Evolutionary conservation across 345 rosid species (phyloP).

Genomic region (Limnanthes douglasii): DNA sequence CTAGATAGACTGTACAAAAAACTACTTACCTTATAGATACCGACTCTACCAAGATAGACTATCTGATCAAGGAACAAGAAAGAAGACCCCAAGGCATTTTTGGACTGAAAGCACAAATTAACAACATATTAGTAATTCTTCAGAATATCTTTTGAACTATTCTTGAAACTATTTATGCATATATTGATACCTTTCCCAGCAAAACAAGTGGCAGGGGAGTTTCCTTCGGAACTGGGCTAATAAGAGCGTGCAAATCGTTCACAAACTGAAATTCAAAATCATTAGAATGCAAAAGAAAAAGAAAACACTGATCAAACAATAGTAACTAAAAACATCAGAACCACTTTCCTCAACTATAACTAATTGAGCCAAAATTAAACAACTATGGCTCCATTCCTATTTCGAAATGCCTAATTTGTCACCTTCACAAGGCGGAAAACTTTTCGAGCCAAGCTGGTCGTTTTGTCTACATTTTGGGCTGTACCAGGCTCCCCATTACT

Average conservation of each 20-base stretch:
- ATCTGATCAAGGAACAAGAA: conserved; percentile 97
- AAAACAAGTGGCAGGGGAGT: conserved; percentile 84
- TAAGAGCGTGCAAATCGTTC: conserved; percentile 75
- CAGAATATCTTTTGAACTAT: conserved; percentile 4
- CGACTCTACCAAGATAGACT: conserved; percentile 91
- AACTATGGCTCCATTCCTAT: not conserved
- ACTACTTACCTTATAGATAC: conserved; percentile 67
- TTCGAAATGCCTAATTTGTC: too few relatives aligned
- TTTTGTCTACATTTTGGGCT: conserved; percentile 83
- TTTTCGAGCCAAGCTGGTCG: conserved; percentile 93
- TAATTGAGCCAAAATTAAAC: not conserved
- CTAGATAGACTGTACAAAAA: too few relatives aligned
- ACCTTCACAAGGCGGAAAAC: conserved; percentile 98
- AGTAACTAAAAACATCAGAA: too few relatives aligned
- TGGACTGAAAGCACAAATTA: conserved; percentile 41
- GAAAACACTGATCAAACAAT: too few relatives aligned
- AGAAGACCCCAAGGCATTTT: conserved; percentile 72
- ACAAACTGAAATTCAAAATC: conserved; percentile 55
- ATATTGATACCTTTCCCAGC: conserved; percentile 61
- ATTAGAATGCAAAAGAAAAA: not conserved
- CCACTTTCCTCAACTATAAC: not conserved
- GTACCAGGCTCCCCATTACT: conserved; percentile 91
- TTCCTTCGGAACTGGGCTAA: conserved; percentile 79
- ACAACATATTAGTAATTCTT: not conserved
- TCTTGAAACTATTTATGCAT: not conserved